These are phyloP conservation scores for Penicillium sp. DNA, from an alignment of 2,329 filamentous ascomycete genomes.

Conservation along the genomic window DNA sequence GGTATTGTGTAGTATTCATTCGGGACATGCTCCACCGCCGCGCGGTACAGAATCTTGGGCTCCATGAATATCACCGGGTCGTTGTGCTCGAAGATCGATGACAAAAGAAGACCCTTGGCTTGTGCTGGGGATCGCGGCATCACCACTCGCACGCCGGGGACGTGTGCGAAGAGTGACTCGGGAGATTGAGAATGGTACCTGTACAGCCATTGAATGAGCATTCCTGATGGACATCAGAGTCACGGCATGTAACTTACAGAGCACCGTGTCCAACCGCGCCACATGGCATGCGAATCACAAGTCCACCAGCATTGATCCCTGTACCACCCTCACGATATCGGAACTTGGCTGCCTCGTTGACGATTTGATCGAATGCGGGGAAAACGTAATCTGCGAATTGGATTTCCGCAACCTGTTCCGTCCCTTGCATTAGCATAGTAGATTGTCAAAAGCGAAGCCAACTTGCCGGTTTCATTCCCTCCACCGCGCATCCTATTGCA, in stretches of 20 bases:
- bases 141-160: conserved; percentile 82
- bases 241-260: conserved; percentile 49
- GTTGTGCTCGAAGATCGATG: conserved; percentile 71
- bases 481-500: conserved; percentile 83
- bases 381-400: conserved; percentile 96
- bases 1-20: conserved; percentile 78
- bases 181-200: conserved; percentile 85
- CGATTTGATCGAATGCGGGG: conserved; percentile 89
- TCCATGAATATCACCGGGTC: conserved; percentile 94
- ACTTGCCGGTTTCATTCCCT: conserved; percentile 81
- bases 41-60: conserved; percentile 88
- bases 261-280: conserved; percentile 88
- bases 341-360: conserved; percentile 90
- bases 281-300: conserved; percentile 88
- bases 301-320: conserved; percentile 70
- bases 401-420: conserved; percentile 68
- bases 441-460: not conserved
- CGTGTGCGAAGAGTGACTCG: conserved; percentile 83
- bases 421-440: not conserved
- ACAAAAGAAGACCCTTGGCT: conserved; percentile 81
- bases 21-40: conserved; percentile 88
- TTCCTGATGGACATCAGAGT: not conserved
- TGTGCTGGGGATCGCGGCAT: conserved; percentile 84
- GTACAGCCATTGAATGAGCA: not conserved
- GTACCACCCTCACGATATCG: conserved; percentile 71